Base-by-base conservation (phyloP, 2,329 filamentous ascomycete genomes). In the Nigrospora osmanthi region DNA sequence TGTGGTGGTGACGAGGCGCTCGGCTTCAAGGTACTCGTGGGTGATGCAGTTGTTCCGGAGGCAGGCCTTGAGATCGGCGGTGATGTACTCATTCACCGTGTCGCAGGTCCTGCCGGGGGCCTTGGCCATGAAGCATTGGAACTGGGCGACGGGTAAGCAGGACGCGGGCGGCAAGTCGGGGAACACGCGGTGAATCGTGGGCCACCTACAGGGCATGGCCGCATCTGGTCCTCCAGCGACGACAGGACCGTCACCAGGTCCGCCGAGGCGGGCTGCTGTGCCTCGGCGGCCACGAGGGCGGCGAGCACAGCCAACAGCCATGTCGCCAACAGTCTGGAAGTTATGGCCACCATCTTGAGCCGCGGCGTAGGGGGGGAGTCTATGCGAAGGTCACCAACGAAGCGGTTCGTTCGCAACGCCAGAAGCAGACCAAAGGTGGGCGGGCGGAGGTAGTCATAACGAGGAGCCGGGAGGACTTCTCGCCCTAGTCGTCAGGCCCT, bases 1-100 rank as follows among this genome's bases (percentile, higher is more conserved):
- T 15, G 50, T 45, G 34, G 39, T 17, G 28, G 45, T 49, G 19
- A 52, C 33, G 31, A 41, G 35, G 35, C 38, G 19, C 33, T 53
- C 43, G n/a, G 48, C 41, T n/a, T 36, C 50, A 49, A 37, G 11
- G 6, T 33, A 35, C 35, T 42, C 30, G 33, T 44, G 46, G 13
- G 46, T 47, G 12, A 42, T 47, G 34, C 46, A 47, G 38, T 16
- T 35, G 15, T 32, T 34, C 28, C 43, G 30, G 34, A 47, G 30
- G 19, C 46, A 47, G 23, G 19, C 32, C 35, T 39, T 47, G 12
- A 43, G 35, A 16, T 47, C 38, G 11, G 34, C 31, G 17, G 38
- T 41, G 34, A 47, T 47, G 35, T 44, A 47, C 9, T 47, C 42
- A 28, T 47, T 31, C 10, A 44, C 42, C 10, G 28, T 28, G 34